Conservation (phyloP, 352 stramenopile species). For the Pythium phragmiticola region DNA sequence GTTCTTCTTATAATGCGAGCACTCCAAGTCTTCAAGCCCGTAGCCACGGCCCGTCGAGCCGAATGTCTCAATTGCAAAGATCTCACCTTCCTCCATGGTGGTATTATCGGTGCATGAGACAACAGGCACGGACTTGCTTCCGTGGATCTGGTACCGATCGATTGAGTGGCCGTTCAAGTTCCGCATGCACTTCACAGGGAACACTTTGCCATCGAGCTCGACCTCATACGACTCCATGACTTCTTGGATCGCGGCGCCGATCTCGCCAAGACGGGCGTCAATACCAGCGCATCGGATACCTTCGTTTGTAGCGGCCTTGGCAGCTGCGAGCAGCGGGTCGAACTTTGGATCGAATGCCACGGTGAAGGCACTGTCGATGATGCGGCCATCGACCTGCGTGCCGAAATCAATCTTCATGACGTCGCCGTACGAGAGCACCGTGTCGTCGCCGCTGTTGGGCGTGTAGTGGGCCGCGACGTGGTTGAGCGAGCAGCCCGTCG, state of each 20-base stretch:
- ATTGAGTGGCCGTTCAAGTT: conserved; percentile 99
- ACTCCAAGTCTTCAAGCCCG: conserved; percentile 95
- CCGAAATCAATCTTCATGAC: conserved; percentile 98
- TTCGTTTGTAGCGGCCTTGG: conserved; percentile 89
- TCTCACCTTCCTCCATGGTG: conserved; percentile 97
- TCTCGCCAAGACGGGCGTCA: conserved; percentile 93
- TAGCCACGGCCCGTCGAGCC: conserved; percentile 85
- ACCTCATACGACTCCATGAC: conserved; percentile 98
- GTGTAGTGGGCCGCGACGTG: conserved; percentile 96
- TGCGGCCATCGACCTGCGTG: conserved; percentile 94
- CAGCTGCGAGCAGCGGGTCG: conserved; percentile 86
- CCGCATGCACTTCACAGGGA: conserved; percentile 94
- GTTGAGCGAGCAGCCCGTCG: conserved; percentile 94
- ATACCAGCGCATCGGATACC: conserved; percentile 91
- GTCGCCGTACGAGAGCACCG: conserved; percentile 89
- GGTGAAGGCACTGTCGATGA: conserved; percentile 97
- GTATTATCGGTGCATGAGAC: conserved; percentile 92
- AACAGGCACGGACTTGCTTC: conserved; percentile 96
- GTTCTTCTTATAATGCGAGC: conserved; percentile 97
- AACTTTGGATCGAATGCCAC: conserved; percentile 93
- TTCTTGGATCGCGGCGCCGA: conserved; percentile 95
- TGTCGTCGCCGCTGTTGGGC: conserved; percentile 93
- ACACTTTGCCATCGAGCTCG: conserved; percentile 94
- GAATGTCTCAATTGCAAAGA: conserved; percentile 98
- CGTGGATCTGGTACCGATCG: conserved; percentile 95